Percentiles rank a stretch among this genome's conserved stretches.
These are phyloP conservation scores for Trichothecium sympodiale DNA, from an alignment of 2,329 filamentous ascomycete species.

Conservation along the genomic window DNA sequence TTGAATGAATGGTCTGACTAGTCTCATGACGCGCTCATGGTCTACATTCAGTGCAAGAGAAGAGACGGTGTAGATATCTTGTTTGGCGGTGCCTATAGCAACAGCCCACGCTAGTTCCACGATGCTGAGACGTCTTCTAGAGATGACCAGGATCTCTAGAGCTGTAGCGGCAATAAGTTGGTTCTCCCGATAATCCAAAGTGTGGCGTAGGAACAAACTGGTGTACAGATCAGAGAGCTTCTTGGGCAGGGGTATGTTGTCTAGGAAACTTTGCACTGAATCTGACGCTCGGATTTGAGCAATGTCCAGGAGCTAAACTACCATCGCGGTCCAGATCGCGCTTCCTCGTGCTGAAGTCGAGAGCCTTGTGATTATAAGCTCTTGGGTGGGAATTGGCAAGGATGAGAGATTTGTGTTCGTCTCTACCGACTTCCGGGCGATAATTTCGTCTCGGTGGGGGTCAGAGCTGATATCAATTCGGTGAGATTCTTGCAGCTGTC, in stretches of 20 bases:
- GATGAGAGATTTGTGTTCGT: slow-evolving; percentile 3
- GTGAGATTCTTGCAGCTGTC: slow-evolving; percentile 3
- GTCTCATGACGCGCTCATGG: slow-evolving; percentile 13
- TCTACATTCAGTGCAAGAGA: slow-evolving; percentile 10
- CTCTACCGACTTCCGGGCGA: slow-evolving; percentile 5
- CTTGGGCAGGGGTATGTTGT: slow-evolving; percentile 3
- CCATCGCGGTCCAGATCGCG: slow-evolving; percentile 9
- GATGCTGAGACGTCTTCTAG: slow-evolving; percentile 16
- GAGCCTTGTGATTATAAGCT: slow-evolving; percentile 7
- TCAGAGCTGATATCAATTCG: slow-evolving; percentile 4
- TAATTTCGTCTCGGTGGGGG: slow-evolving; percentile 5
- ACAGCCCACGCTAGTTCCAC: slow-evolving; percentile 18
- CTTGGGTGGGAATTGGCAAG: slow-evolving; percentile 8
- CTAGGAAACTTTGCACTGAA: slow-evolving; percentile 6
- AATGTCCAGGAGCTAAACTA: slow-evolving; percentile 7
- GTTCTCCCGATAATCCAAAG: slow-evolving; percentile 7
- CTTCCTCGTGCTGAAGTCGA: slow-evolving; percentile 9
- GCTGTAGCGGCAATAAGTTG: slow-evolving; percentile 6
- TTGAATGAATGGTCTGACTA: slow-evolving; percentile 10
- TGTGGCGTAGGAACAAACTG: slow-evolving; percentile 7
- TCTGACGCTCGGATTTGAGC: slow-evolving; percentile 3
- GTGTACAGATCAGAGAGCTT: slow-evolving; percentile 7
- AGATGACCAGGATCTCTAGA: slow-evolving; percentile 12
- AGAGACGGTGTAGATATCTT: slow-evolving; percentile 12
- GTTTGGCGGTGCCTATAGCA: slow-evolving; percentile 7